Base-by-base conservation (phyloP, 192 early-diverging fungal species). In the Entomortierella lignicola region DNA sequence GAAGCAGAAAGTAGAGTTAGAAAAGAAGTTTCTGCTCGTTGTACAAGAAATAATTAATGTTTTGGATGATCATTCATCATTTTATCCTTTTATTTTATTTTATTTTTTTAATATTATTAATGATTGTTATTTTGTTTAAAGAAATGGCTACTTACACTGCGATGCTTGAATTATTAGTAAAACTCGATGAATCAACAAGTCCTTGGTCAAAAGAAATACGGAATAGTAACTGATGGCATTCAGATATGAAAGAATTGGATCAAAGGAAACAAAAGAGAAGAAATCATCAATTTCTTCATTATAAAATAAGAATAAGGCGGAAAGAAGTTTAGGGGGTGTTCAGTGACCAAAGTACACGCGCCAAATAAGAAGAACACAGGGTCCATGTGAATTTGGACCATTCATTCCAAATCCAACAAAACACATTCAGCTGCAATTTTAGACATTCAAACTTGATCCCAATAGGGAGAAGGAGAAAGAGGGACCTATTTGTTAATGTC, bases 381-480 rank as follows among this genome's bases (percentile, higher is more conserved):
- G 34, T 37, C 34, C 4, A 37, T 37, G 34, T 37, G 34, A 37
- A 37, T 37, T 27, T 29, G 52, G 26, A 25, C 27, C 25, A 54
- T 54, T 30, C 23, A 54, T 54, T 54, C 52, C 27, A 54, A 54
- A 54, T 54, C 10, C 2, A 10, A 54, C 52, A 47, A 47, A 13
- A 20, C 44, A 15, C 44, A 47, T 47, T 47, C 44, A 47, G 20
- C 20, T 47, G 20, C 8, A 47, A 4, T 47, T 47, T 20, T n/a
- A n/a, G 20, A 15, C 15, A 2, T 47, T 20, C 34, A 37, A 47
- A 47, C 44, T 20, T 15, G 15, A 47, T 11, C 15, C 44, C 44
- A 11, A 15, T 4, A 47, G 44, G 44, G 44, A 47, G 20, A 20
- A 15, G 44, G 12, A 20, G 44, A 20, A 15, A 12, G 15, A 47